phyloP scores from a whole-genome alignment of 441 rosid species.

The Eutrema salsugineum region DNA sequence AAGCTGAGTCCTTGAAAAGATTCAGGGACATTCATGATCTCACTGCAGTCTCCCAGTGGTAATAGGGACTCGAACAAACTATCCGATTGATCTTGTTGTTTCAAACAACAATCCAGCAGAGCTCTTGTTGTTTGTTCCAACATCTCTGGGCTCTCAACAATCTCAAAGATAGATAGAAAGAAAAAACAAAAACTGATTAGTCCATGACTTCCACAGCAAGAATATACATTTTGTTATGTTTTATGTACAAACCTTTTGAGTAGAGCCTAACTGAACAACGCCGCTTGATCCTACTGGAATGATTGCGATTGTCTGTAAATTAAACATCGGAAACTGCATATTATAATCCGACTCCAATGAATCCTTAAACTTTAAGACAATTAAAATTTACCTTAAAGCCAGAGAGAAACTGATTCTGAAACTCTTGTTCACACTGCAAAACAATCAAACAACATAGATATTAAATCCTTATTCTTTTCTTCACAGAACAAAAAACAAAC shows the following conservation, averaged over 20 bases:
- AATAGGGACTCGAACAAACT: constrained; percentile 51
- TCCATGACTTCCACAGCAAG: constrained; percentile 11
- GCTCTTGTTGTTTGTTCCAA: constrained; percentile 51
- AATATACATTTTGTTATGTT: background rate
- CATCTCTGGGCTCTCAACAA: constrained; percentile 56
- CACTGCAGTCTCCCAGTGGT: constrained; percentile 24
- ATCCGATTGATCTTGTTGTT: constrained; percentile 32
- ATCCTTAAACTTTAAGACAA: background rate
- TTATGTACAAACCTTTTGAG: constrained; percentile 52
- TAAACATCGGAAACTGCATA: background rate
- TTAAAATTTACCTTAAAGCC: constrained; percentile 16
- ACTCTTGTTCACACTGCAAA: constrained; percentile 24
- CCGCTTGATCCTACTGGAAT: constrained; percentile 62
- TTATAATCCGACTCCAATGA: constrained; percentile 3
- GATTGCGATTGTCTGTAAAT: constrained; percentile 67
- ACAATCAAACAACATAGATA: background rate
- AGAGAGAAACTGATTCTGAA: constrained; percentile 28
- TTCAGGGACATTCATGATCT: constrained; percentile 35
- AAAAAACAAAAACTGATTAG: constrained; percentile 2
- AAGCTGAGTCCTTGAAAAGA: constrained; percentile 36
- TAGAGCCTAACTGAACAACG: constrained; percentile 80
- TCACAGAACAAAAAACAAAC: background rate
- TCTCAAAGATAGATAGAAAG: constrained; percentile 42
- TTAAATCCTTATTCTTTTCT: background rate
- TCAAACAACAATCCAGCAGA: constrained; percentile 33